Evolutionary conservation across 129 eudicot species (phyloP).

Genomic region (Flaveria trinervia): DNA sequence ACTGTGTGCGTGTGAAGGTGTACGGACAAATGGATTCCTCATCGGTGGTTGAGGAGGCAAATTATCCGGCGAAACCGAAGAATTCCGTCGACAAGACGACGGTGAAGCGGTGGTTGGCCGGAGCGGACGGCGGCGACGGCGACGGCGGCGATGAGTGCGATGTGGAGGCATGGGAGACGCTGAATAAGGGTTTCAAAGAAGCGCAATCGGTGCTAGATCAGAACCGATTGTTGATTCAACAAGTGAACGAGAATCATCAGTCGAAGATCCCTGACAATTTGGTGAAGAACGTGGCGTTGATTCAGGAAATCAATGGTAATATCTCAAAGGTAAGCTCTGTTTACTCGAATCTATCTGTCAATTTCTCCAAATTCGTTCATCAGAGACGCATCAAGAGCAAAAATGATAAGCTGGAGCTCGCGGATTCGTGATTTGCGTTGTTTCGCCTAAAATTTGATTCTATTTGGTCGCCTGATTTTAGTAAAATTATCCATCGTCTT

Average conservation of each 20-base stretch:
- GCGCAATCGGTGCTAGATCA: conserved; percentile 59
- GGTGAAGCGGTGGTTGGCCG: conserved; percentile 31
- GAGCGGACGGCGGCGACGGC: conserved; percentile 17
- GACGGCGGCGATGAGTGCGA: conserved; percentile 43
- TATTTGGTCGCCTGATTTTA: conserved; percentile 19
- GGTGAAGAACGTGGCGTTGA: conserved; percentile 63
- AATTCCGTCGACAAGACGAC: conserved; percentile 10
- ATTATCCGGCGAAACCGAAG: conserved; percentile 22
- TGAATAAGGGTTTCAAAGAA: conserved; percentile 53
- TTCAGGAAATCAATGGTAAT: conserved; percentile 61
- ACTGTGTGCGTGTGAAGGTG: not conserved
- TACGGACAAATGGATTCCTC: conserved; percentile 31
- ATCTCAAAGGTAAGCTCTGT: conserved; percentile 51
- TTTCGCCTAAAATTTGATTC: conserved; percentile 10
- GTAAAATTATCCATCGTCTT: conserved; percentile 22
- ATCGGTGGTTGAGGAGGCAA: conserved; percentile 39
- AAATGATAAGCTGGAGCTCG: conserved; percentile 28
- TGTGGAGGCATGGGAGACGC: conserved; percentile 54
- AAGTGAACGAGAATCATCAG: conserved; percentile 72
- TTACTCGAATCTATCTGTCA: conserved; percentile 53
- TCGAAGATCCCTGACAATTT: conserved; percentile 65
- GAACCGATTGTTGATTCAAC: conserved; percentile 62
- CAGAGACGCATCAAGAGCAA: conserved; percentile 37
- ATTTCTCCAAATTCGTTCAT: conserved; percentile 44
- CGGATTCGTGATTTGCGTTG: conserved; percentile 31